phyloP scores from a whole-genome alignment of 768 basidiomycete genomes.

The Russula olivacea region DNA sequence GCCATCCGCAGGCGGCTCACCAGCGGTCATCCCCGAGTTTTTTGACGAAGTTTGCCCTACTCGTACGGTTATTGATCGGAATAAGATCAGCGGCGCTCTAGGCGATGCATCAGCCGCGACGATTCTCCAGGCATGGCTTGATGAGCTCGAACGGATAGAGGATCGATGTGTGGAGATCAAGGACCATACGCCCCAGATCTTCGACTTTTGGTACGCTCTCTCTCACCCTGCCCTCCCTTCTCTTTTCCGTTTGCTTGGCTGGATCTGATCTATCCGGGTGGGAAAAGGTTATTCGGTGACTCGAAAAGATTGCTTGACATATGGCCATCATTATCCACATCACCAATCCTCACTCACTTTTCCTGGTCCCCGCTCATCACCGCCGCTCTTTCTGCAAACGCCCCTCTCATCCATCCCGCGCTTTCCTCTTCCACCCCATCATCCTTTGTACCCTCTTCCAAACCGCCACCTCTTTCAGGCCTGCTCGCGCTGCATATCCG shows the following conservation, averaged over 20 bases:
- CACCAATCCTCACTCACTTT: constrained; percentile 35
- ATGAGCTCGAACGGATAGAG: constrained; percentile 32
- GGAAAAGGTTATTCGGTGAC: constrained; percentile 33
- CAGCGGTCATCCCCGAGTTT: constrained; percentile 35
- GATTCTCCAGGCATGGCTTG: constrained; percentile 37
- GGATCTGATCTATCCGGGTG: neutral
- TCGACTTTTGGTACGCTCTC: constrained; percentile 34
- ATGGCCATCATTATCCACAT: constrained; percentile 33
- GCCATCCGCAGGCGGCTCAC: constrained; percentile 31
- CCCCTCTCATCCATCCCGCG: constrained; percentile 24
- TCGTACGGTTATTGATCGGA: constrained; percentile 32
- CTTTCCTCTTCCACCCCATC: constrained; percentile 7
- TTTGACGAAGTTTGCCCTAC: constrained; percentile 40
- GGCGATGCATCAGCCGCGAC: constrained; percentile 28
- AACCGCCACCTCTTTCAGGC: constrained; percentile 32
- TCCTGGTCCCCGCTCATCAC: constrained; percentile 36
- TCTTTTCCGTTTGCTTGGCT: neutral
- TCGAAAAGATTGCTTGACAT: constrained; percentile 33
- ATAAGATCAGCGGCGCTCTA: constrained; percentile 30
- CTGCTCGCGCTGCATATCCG: constrained; percentile 46
- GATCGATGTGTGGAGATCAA: constrained; percentile 41
- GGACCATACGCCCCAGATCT: constrained; percentile 32
- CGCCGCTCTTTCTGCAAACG: constrained; percentile 33
- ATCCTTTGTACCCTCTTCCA: neutral
- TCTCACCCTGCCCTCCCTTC: neutral